These are phyloP conservation scores for Colletotrichum sp. DNA, from an alignment of 2,329 filamentous ascomycete genomes.

Conservation along the genomic window DNA sequence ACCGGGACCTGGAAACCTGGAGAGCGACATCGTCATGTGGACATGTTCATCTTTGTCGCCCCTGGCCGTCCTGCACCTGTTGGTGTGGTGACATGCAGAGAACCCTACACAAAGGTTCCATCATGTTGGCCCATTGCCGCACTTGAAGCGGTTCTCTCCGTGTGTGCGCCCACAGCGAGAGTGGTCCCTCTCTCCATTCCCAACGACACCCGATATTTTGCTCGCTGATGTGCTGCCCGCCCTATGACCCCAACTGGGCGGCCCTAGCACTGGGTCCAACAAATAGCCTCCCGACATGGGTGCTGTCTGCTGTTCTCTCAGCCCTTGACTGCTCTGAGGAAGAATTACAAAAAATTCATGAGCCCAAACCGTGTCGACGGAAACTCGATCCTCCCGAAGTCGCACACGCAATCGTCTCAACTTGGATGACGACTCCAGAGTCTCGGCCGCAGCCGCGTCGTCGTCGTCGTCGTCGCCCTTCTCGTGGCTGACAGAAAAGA, in stretches of 20 bases:
- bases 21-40: conserved; percentile 11
- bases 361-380: neutral
- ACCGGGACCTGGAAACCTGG: neutral
- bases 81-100: conserved; percentile 18
- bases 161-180: neutral
- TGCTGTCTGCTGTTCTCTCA: neutral
- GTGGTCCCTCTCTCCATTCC: conserved; percentile 1
- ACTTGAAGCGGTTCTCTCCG: conserved; percentile 7
- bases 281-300: conserved; percentile 15
- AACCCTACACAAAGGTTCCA: conserved; percentile 6
- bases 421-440: conserved; percentile 8
- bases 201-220: neutral
- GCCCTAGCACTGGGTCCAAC: conserved; percentile 12
- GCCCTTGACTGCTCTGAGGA: neutral
- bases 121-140: neutral
- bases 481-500: neutral
- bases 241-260: conserved; percentile 5
- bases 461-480: neutral
- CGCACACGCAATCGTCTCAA: conserved; percentile 17
- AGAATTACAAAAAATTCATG: neutral
- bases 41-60: neutral
- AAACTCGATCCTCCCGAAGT: neutral
- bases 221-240: neutral
- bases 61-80: neutral
- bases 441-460: neutral